These are phyloP conservation scores for Spergularia marina DNA, from an alignment of 148 eudicot species.

Conservation along the genomic window DNA sequence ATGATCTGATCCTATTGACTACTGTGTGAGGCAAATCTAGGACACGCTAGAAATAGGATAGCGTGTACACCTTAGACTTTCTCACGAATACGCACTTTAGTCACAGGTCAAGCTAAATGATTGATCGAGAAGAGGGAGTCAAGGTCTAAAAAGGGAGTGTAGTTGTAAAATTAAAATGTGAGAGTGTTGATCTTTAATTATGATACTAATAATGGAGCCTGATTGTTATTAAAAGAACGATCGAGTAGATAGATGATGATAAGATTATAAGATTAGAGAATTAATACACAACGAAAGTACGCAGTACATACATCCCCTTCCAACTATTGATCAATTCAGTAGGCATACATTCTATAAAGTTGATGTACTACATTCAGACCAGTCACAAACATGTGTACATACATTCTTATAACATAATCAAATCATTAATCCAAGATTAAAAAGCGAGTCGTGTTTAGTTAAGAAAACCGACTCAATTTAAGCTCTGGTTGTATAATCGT, in stretches of 20 bases:
- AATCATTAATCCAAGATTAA: no score
- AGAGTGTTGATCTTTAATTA: background rate
- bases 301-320: background rate
- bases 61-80: no score
- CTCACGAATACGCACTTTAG: no score
- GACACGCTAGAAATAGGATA: no score
- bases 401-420: no score
- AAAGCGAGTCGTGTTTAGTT: no score
- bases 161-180: background rate
- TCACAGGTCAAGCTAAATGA: no score
- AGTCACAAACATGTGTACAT: background rate
- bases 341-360: background rate
- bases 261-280: background rate
- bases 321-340: background rate
- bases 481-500: no score
- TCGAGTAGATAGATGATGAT: background rate
- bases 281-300: constrained; percentile 6
- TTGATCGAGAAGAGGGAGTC: background rate
- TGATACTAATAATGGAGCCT: background rate
- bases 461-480: no score
- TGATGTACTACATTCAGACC: background rate
- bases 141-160: background rate
- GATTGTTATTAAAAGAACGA: no score
- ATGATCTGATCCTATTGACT: no score
- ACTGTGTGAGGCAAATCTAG: no score